Evolutionary conservation across 305 asterid genomes (phyloP).

Genomic region (Rubia peregrina): DNA sequence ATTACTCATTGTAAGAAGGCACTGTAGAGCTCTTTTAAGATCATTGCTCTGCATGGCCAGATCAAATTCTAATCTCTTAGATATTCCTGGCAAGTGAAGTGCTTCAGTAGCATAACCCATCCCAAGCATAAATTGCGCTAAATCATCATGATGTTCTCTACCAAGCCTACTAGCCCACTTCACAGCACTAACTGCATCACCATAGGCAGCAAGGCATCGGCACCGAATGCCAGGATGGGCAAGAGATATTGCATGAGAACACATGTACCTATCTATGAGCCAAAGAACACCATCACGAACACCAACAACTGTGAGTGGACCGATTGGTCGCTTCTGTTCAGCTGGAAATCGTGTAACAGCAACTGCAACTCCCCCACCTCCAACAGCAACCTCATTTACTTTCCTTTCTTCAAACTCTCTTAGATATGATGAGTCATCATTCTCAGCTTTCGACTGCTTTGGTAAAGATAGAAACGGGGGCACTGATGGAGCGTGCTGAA

Average conservation of each 20-base stretch:
- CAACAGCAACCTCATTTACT: conserved; percentile 83
- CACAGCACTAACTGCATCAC: conserved; percentile 96
- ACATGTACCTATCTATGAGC: conserved; percentile 89
- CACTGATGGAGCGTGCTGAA: conserved; percentile 84
- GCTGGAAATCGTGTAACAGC: conserved; percentile 96
- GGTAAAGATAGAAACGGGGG: conserved; percentile 85
- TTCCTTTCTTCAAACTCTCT: conserved; percentile 68
- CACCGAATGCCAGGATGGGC: conserved; percentile 96
- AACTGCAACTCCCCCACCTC: conserved; percentile 97
- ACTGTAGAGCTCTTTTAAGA: conserved; percentile 84
- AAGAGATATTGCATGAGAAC: conserved; percentile 91
- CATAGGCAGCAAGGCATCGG: conserved; percentile 95
- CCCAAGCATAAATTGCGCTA: conserved; percentile 95
- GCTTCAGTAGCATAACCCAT: conserved; percentile 99
- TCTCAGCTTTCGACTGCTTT: conserved; percentile 61
- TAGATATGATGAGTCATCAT: conserved; percentile 52
- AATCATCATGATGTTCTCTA: conserved; percentile 94
- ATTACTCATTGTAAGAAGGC: conserved; percentile 92
- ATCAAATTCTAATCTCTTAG: conserved; percentile 91
- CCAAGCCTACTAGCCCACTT: conserved; percentile 98
- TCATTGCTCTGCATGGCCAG: conserved; percentile 93
- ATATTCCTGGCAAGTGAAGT: conserved; percentile 95
- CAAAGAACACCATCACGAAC: conserved; percentile 96
- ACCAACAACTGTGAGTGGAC: conserved; percentile 85
- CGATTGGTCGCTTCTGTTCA: conserved; percentile 90